Percentiles rank a stretch among this genome's conserved stretches.
These are phyloP conservation scores for Aspergillus sp. DNA, from an alignment of 2,329 filamentous ascomycete genomes.

Conservation along the genomic window DNA sequence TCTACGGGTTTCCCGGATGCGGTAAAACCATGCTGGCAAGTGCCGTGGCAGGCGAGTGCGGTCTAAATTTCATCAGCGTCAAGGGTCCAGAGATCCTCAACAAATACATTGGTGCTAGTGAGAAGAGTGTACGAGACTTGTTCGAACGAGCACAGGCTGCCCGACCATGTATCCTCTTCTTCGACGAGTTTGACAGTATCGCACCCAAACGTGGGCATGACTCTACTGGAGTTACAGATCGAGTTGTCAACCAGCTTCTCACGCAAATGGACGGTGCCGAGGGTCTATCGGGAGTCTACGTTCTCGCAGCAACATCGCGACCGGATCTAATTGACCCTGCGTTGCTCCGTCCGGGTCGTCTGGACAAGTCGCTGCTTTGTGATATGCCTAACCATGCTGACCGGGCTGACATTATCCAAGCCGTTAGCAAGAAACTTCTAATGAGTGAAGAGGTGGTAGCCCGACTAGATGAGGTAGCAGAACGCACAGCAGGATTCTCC, in stretches of 20 bases:
- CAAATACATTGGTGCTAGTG: conserved; percentile 97
- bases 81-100: conserved; percentile 98
- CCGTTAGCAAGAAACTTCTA: conserved; percentile 78
- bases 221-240: conserved; percentile 95
- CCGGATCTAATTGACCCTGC: conserved; percentile 96
- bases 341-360: conserved; percentile 80
- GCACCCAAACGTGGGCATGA: conserved; percentile 97
- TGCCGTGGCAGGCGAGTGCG: conserved; percentile 96
- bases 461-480: conserved; percentile 71
- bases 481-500: conserved; percentile 81
- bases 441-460: conserved; percentile 66
- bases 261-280: conserved; percentile 99
- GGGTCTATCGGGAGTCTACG: conserved; percentile 90
- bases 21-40: conserved; percentile 95
- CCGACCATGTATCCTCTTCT: conserved; percentile 91
- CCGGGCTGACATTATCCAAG: conserved; percentile 81
- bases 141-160: conserved; percentile 90
- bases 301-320: conserved; percentile 87
- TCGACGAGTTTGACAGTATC: conserved; percentile 98
- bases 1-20: conserved; percentile 94
- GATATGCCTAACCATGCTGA: conserved; percentile 81
- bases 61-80: conserved; percentile 96
- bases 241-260: conserved; percentile 95
- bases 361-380: conserved; percentile 92
- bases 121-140: conserved; percentile 92